A percentile compares a stretch with the other conserved stretches of the same genome.
phyloP scores from a whole-genome alignment of 2,329 filamentous ascomycete genomes.

The Fusarium concolor region DNA sequence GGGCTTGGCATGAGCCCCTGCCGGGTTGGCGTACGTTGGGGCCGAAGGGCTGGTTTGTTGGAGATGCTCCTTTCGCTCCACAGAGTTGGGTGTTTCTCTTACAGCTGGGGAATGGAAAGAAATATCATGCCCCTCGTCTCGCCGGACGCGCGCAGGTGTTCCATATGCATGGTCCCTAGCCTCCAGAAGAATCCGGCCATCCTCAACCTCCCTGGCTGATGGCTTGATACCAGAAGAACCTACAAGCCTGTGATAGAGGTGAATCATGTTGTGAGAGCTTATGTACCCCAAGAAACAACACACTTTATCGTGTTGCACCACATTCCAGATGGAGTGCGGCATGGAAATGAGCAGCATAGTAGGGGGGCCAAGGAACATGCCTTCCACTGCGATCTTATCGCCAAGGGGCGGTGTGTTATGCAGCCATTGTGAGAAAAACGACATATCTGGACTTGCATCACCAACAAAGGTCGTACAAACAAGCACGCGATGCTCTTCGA shows the following conservation, averaged over 20 bases:
- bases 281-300: constrained; percentile 74
- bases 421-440: constrained; percentile 75
- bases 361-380: constrained; percentile 75
- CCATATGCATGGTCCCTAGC: constrained; percentile 60
- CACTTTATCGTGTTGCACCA: constrained; percentile 74
- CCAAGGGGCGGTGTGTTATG: constrained; percentile 67
- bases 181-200: constrained; percentile 67
- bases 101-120: constrained; percentile 41
- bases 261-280: constrained; percentile 74
- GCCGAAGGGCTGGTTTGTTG: constrained; percentile 47
- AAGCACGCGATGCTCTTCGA: constrained; percentile 72
- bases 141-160: constrained; percentile 46
- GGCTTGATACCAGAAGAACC: constrained; percentile 58
- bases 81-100: constrained; percentile 39
- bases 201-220: constrained; percentile 65
- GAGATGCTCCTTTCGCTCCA: constrained; percentile 43
- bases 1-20: constrained; percentile 44
- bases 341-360: constrained; percentile 76
- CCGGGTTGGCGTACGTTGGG: constrained; percentile 35
- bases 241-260: constrained; percentile 70
- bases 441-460: constrained; percentile 73
- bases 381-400: constrained; percentile 71
- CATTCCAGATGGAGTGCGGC: constrained; percentile 71
- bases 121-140: constrained; percentile 48
- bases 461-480: constrained; percentile 76